Evolutionary conservation across 495 filamentous ascomycete genomes (phyloP), one percentile per base, ranked within the genome.

Genomic region (Xylaria flabelliformis): DNA sequence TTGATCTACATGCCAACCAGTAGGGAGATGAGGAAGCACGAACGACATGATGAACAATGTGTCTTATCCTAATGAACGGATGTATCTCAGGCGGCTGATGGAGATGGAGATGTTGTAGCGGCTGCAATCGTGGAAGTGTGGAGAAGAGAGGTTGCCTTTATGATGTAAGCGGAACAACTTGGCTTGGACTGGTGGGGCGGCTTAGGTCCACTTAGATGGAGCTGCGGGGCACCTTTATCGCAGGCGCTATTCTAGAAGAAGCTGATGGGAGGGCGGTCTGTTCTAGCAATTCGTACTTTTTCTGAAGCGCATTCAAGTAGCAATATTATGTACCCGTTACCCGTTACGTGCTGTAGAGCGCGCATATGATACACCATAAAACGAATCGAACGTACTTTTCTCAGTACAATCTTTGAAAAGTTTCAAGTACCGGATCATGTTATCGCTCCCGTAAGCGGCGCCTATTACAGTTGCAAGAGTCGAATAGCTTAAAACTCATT

Each of bases 1-100:
- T 83, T 97, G 94, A 84, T 97, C 95, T 71, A 97, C 94, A 76
- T 97, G 94, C 95, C 96, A 98, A 74, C 94, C 96, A 15, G 93
- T 97, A 69, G 89, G 88, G 44, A 99, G 88, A 82, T 99, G 96
- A 24, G 96, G 96, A 17, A 99, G 88, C 17, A 98, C 93, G 67
- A 98, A 92, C 67, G 94, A 97, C 78, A 94, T 93, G 92, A 96
- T 97, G 64, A 4, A 21, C 24, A 41, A 26, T 51, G 32, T 59
- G 21, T 32, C 24, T 42, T 72, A 42, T 10, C 1, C 59, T 12
- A 3, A 26, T 34, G 26, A 19, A 32, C 42, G 19, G 24, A 34
- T n/a, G 29, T 36, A 36, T 13, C 15, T n/a, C 9, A 61, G 9
- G 17, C 4, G 7, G 65, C 19, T 48, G 29, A 21, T 58, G 41